phyloP scores from a whole-genome alignment of 2,329 filamentous ascomycete species.

The Fusarium nisikadoi region DNA sequence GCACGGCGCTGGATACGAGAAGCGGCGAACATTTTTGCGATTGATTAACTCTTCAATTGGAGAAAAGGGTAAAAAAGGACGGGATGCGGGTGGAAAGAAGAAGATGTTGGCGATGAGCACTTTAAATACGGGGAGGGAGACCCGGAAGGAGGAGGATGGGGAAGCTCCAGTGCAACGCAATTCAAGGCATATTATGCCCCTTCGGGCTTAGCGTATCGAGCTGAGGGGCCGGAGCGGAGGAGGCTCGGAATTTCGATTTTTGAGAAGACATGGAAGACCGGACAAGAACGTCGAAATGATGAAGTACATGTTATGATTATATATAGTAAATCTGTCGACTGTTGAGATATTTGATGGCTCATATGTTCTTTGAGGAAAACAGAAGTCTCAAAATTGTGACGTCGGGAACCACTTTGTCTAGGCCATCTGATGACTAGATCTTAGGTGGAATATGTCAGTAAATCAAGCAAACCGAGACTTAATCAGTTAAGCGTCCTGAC shows the following conservation, averaged over 20 bases:
- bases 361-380: neutral
- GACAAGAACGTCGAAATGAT: neutral
- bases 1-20: conserved; percentile 78
- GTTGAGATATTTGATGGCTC: too few species aligned
- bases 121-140: conserved; percentile 41
- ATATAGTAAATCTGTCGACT: neutral
- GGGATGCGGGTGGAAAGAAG: conserved; percentile 35
- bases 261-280: conserved; percentile 36
- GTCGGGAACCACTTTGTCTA: neutral
- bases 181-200: conserved; percentile 9
- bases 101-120: conserved; percentile 40
- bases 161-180: conserved; percentile 30
- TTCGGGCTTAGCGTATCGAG: conserved; percentile 20
- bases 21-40: conserved; percentile 76
- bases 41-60: conserved; percentile 37
- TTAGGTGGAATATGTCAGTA: conserved; percentile 1
- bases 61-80: conserved; percentile 40
- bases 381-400: neutral
- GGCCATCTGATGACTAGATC: conserved; percentile 3
- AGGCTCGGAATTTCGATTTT: conserved; percentile 38
- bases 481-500: neutral
- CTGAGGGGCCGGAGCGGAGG: conserved; percentile 37
- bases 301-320: neutral
- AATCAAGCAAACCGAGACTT: neutral
- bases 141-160: conserved; percentile 32